Conservation (phyloP, 345 rosid genomes). For the Heritiera littoralis region DNA sequence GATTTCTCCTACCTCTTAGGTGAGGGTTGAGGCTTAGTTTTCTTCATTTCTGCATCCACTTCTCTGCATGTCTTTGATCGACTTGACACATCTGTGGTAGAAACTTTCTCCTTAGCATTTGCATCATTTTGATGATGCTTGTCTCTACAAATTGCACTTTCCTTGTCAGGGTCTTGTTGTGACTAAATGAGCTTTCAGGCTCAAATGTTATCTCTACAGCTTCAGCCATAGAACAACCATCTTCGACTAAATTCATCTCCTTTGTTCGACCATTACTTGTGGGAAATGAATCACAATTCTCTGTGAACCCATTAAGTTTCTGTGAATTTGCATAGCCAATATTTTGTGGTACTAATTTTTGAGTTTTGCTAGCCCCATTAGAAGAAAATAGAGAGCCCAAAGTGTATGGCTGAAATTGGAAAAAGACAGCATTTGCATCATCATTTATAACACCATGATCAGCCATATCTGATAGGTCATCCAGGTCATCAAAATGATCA, state of each 20-base stretch:
- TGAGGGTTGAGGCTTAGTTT: constrained; percentile 34
- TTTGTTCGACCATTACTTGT: constrained; percentile 36
- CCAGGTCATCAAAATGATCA: constrained; percentile 73
- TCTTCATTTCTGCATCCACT: constrained; percentile 30
- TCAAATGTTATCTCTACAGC: constrained; percentile 45
- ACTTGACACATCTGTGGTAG: constrained; percentile 25
- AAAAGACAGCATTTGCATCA: constrained; percentile 68
- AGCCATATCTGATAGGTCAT: constrained; percentile 70
- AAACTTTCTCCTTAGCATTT: constrained; percentile 19
- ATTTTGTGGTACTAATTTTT: constrained; percentile 34
- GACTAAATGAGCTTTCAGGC: constrained; percentile 46
- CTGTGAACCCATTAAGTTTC: constrained; percentile 39
- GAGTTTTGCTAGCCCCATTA: constrained; percentile 50
- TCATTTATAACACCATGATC: constrained; percentile 58
- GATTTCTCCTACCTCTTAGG: constrained; percentile 42
- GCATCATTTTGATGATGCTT: constrained; percentile 23
- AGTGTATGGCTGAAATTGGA: constrained; percentile 74
- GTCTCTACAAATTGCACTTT: constrained; percentile 26
- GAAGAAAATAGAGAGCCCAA: constrained; percentile 61
- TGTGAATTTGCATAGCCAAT: constrained; percentile 40
- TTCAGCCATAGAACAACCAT: constrained; percentile 57
- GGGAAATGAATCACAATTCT: constrained; percentile 45
- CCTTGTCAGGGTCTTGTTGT: constrained; percentile 36
- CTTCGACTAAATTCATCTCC: constrained; percentile 47
- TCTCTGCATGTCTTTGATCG: constrained; percentile 40